A percentile compares a stretch with the other conserved stretches of the same genome.
Conservation (phyloP, 805 yeast species). For the Lipomyces yamanashiensis region DNA sequence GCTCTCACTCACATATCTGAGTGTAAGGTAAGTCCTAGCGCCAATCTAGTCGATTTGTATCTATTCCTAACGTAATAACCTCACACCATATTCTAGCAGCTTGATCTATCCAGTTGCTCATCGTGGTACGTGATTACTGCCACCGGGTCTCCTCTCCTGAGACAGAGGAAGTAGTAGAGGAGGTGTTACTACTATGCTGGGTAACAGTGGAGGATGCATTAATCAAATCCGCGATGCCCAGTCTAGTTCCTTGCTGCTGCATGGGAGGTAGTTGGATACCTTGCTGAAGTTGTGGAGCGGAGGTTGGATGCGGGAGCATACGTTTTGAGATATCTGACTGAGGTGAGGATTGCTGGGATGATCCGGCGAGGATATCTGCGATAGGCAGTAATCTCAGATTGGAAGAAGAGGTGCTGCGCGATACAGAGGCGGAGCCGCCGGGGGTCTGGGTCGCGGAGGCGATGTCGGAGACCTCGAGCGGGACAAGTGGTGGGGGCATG, state of each 20-base stretch:
- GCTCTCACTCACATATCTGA: too few relatives aligned
- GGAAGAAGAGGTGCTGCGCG: constrained; percentile 22
- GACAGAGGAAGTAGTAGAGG: neutral
- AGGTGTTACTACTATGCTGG: neutral
- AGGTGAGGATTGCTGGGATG: constrained; percentile 11
- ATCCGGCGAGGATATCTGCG: constrained; percentile 21
- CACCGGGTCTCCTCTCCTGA: constrained; percentile 14
- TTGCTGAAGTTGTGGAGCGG: constrained; percentile 19
- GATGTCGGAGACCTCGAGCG: constrained; percentile 33
- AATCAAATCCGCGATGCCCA: constrained; percentile 35
- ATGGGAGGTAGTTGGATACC: neutral
- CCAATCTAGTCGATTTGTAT: too few relatives aligned
- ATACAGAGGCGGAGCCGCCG: constrained; percentile 14
- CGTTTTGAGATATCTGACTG: constrained; percentile 4
- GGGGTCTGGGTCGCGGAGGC: constrained; percentile 1
- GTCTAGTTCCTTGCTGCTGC: constrained; percentile 19
- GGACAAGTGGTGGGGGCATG: constrained; percentile 38
- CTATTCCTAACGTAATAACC: too few relatives aligned
- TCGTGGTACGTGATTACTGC: neutral
- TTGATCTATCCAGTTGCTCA: too few relatives aligned
- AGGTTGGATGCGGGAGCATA: constrained; percentile 24
- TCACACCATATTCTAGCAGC: too few relatives aligned
- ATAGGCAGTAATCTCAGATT: constrained; percentile 33
- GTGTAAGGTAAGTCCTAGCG: too few relatives aligned
- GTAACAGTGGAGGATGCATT: constrained; percentile 15